Evolutionary conservation across 1,139 yeast genomes (phyloP), one percentile per base, ranked within the genome.

Genomic region (Geotrichum carabidarum): DNA sequence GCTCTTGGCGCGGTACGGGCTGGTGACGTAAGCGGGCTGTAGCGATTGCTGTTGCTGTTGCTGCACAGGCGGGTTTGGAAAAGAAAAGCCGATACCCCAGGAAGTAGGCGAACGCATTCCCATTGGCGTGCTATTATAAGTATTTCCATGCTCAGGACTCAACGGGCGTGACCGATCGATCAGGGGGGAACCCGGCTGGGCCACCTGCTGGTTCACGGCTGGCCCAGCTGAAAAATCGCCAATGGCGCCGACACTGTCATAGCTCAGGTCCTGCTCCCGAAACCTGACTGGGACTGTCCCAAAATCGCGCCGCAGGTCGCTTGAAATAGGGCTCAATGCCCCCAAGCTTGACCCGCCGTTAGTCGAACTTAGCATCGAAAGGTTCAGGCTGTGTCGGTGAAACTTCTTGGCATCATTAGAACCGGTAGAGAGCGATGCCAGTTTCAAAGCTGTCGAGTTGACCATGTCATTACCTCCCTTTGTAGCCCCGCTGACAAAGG

Each of bases 361-460:
- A 12, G 38, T 7, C 5, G 38, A 15, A n/a, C n/a, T n/a, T n/a
- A n/a, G n/a, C n/a, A n/a, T n/a, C 38, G 14, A 11, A 4, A 36
- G 15, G n/a, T 11, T 11, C n/a, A 11, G 5, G 34, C 52, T 34
- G 11, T 46, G 17, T n/a, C 48, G 49, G 4, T 41, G 35, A 38
- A 18, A 38, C 27, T 38, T 47, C 34, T 37, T 47, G 31, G 15
- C 37, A 14, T 42, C 47, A 34, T 56, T 59, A 51, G 56, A 61
- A 18, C 61, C 64, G 4, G 73, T 69, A 48, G 66, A 63, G 50
- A 70, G 58, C n/a, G 73, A 73, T 0, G 74, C 72, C 59, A 71
- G 60, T 52, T 70, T 70, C 67, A 68, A 64, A n/a, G 73, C 72
- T 6, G 72, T 67, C 11, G 66, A 58, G 52, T 60, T 63, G n/a